A percentile compares a stretch with the other conserved stretches of the same genome.
phyloP scores from a whole-genome alignment of 768 basidiomycete species.

The Podaxis sp. region DNA sequence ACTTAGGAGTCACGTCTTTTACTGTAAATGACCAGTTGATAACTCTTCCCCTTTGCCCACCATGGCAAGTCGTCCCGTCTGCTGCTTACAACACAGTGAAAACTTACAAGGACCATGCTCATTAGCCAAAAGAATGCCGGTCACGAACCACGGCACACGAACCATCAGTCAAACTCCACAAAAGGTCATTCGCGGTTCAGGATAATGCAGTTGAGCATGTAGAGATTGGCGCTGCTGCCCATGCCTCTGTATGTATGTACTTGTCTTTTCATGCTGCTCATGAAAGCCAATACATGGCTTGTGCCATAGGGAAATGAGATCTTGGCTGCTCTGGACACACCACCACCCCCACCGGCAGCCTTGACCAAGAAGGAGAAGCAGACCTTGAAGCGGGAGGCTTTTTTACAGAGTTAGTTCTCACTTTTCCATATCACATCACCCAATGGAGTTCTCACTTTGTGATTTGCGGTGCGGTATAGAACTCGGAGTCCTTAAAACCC shows the following conservation, averaged over 20 bases:
- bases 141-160: conserved; percentile 47
- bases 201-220: conserved; percentile 48
- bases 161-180: conserved; percentile 48
- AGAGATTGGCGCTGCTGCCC: conserved; percentile 41
- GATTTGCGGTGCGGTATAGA: conserved; percentile 18
- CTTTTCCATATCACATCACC: neutral
- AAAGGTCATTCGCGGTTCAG: conserved; percentile 50
- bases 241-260: conserved; percentile 39
- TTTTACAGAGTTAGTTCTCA: conserved; percentile 56
- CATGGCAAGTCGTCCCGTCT: conserved; percentile 23
- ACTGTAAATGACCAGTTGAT: neutral
- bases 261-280: neutral
- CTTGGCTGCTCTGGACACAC: conserved; percentile 28
- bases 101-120: neutral
- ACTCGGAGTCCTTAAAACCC: conserved; percentile 47
- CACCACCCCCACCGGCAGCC: conserved; percentile 12
- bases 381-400: conserved; percentile 62
- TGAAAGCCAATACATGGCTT: neutral
- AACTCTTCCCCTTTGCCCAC: neutral
- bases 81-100: neutral
- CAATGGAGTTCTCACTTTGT: neutral
- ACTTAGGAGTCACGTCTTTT: too few species aligned
- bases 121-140: conserved; percentile 41
- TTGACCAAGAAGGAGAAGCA: conserved; percentile 66
- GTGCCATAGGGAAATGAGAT: conserved; percentile 16